phyloP scores from a whole-genome alignment of 768 basidiomycete genomes.

The Hemileccinum impolitum region DNA sequence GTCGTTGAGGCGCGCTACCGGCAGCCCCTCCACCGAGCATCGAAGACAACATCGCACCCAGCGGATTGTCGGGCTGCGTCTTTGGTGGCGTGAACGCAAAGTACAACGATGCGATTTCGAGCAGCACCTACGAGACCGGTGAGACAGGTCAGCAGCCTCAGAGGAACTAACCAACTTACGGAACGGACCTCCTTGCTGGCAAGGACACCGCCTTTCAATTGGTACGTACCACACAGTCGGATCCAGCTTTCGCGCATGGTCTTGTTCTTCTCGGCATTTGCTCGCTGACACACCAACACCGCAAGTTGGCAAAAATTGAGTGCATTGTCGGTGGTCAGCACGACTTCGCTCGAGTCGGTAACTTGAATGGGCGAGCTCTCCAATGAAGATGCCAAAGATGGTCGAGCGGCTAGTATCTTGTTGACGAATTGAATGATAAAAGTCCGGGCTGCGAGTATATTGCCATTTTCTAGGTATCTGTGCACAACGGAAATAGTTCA shows the following conservation, averaged over 20 bases:
- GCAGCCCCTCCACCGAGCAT: conserved; percentile 73
- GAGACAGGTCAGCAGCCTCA: background rate
- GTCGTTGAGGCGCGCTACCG: conserved; percentile 24
- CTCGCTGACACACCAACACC: conserved; percentile 83
- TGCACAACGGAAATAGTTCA: conserved; percentile 3
- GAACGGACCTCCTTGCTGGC: conserved; percentile 58
- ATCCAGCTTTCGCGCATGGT: conserved; percentile 81
- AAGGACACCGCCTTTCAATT: conserved; percentile 62
- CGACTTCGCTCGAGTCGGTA: conserved; percentile 53
- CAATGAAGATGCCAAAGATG: conserved; percentile 39
- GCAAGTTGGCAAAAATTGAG: conserved; percentile 92
- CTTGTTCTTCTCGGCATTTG: conserved; percentile 75
- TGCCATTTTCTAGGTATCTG: conserved; percentile 81
- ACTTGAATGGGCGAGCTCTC: conserved; percentile 45
- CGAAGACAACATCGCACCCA: conserved; percentile 86
- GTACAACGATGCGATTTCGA: conserved; percentile 69
- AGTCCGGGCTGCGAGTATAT: conserved; percentile 89
- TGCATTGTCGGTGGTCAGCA: conserved; percentile 68
- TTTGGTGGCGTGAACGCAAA: conserved; percentile 86
- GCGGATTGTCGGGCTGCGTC: conserved; percentile 66
- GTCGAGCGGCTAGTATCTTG: conserved; percentile 50
- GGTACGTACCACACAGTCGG: conserved; percentile 79
- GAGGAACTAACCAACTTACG: conserved; percentile 40
- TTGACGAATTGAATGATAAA: conserved; percentile 82
- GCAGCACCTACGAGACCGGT: conserved; percentile 47